Evolutionary conservation across 1,284 basidiomycete genomes (phyloP).

Genomic region (Omphalotus olearius): DNA sequence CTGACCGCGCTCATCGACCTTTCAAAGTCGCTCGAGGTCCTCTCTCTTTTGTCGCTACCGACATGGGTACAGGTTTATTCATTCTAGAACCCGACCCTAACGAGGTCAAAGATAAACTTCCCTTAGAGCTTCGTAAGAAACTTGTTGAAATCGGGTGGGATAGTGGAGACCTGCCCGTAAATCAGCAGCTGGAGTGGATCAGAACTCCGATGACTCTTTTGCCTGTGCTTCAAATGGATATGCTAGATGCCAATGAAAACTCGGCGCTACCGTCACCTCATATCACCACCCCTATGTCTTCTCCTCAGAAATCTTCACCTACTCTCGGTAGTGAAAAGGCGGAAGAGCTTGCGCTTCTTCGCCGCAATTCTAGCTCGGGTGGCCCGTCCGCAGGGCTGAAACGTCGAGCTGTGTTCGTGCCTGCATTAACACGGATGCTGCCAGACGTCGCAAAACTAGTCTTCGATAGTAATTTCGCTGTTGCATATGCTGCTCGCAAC

Average conservation of each 20-base stretch:
- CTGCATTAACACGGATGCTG: slow-evolving; percentile 49
- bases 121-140: slow-evolving; percentile 56
- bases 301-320: slow-evolving; percentile 28
- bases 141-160: slow-evolving; percentile 71
- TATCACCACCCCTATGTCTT: slow-evolving; percentile 24
- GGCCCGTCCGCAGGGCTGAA: slow-evolving; percentile 42
- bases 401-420: slow-evolving; percentile 63
- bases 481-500: slow-evolving; percentile 54
- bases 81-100: slow-evolving; percentile 49
- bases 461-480: slow-evolving; percentile 48
- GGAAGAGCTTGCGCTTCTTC: slow-evolving; percentile 33
- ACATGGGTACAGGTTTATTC: slow-evolving; percentile 59
- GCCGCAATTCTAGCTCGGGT: slow-evolving; percentile 51
- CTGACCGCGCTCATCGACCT: slow-evolving; percentile 56
- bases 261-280: slow-evolving; percentile 18
- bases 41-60: slow-evolving; percentile 64
- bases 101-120: slow-evolving; percentile 49
- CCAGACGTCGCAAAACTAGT: slow-evolving; percentile 48
- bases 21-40: slow-evolving; percentile 66
- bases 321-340: slow-evolving; percentile 22
- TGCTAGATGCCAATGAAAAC: slow-evolving; percentile 29
- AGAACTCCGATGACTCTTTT: slow-evolving; percentile 61
- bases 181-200: slow-evolving; percentile 54
- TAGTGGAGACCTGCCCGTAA: slow-evolving; percentile 48
- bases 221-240: slow-evolving; percentile 50